Evolutionary conservation across 108 stramenopile species (phyloP).

Genomic region (Nannochloropsis salina): DNA sequence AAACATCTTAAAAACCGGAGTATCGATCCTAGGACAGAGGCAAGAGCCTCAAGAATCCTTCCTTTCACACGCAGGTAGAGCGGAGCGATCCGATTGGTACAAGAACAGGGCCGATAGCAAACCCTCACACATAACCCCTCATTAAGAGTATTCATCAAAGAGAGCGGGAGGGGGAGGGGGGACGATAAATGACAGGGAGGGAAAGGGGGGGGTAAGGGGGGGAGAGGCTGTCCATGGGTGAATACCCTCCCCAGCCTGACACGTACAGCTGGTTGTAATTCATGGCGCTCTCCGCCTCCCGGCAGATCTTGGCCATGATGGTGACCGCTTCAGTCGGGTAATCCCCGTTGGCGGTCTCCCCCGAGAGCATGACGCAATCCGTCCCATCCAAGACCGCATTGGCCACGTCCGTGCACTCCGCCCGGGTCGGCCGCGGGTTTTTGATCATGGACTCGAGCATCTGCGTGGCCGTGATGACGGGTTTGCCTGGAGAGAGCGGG

Average conservation of each 20-base stretch:
- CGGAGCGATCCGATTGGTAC: no score
- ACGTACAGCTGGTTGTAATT: slow-evolving; percentile 68
- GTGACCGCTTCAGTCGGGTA: slow-evolving; percentile 74
- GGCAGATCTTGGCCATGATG: slow-evolving; percentile 84
- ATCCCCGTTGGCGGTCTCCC: slow-evolving; percentile 89
- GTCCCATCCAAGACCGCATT: slow-evolving; percentile 97
- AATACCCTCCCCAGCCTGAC: slow-evolving; percentile 48
- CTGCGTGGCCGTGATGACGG: slow-evolving; percentile 95
- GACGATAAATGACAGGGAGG: background rate
- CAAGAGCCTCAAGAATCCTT: no score
- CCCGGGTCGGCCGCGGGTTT: slow-evolving; percentile 97
- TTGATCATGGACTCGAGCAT: slow-evolving; percentile 75
- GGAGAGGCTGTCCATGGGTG: background rate
- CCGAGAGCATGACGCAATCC: slow-evolving; percentile 93
- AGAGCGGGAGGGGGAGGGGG: background rate
- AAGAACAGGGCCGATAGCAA: no score
- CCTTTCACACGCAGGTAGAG: no score
- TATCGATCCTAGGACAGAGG: no score
- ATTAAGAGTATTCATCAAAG: background rate
- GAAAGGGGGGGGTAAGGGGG: background rate
- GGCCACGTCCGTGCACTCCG: slow-evolving; percentile 97
- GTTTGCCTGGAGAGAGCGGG: slow-evolving; percentile 63
- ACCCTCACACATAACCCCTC: no score
- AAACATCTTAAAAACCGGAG: no score
- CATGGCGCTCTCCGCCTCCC: slow-evolving; percentile 72